Evolutionary conservation across 208 protist genomes (phyloP).

Genomic region (Crithidia thermophila): DNA sequence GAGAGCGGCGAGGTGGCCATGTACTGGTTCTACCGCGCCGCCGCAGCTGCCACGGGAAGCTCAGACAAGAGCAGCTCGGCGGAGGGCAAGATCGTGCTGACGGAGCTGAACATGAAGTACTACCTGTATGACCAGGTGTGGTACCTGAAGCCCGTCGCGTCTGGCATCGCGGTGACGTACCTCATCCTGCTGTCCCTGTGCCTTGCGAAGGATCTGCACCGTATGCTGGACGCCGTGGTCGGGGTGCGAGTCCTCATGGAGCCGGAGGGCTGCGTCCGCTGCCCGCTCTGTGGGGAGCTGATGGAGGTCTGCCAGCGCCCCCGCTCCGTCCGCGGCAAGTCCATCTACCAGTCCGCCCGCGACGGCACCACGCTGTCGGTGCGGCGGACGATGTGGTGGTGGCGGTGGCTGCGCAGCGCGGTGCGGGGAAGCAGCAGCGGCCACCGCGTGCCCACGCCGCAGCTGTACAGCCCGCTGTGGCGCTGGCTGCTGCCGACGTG

Average conservation of each 20-base stretch:
- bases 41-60: slow-evolving; percentile 4
- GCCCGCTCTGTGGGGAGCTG: slow-evolving; percentile 60
- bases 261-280: slow-evolving; percentile 55
- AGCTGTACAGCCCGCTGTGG: slow-evolving; percentile 22
- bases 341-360: slow-evolving; percentile 11
- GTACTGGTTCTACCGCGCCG: slow-evolving; percentile 45
- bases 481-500: slow-evolving; percentile 22
- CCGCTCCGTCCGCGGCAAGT: slow-evolving; percentile 15
- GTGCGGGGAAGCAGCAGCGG: slow-evolving; percentile 20
- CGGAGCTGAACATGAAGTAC: slow-evolving; percentile 26
- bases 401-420: slow-evolving; percentile 22
- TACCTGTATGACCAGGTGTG: slow-evolving; percentile 38
- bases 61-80: neutral
- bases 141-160: slow-evolving; percentile 29
- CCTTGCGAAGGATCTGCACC: slow-evolving; percentile 35
- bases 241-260: slow-evolving; percentile 58
- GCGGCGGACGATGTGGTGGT: slow-evolving; percentile 27
- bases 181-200: slow-evolving; percentile 25
- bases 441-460: slow-evolving; percentile 12
- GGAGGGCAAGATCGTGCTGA: slow-evolving; percentile 3
- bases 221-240: slow-evolving; percentile 43
- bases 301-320: slow-evolving; percentile 29
- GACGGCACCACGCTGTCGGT: slow-evolving; percentile 6
- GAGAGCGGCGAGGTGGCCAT: slow-evolving; percentile 31
- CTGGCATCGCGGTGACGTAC: slow-evolving; percentile 12